A percentile compares a stretch with the other conserved stretches of the same genome.
Conservation (phyloP, 2,329 filamentous ascomycete genomes). For the Incumbomyces lentus region DNA sequence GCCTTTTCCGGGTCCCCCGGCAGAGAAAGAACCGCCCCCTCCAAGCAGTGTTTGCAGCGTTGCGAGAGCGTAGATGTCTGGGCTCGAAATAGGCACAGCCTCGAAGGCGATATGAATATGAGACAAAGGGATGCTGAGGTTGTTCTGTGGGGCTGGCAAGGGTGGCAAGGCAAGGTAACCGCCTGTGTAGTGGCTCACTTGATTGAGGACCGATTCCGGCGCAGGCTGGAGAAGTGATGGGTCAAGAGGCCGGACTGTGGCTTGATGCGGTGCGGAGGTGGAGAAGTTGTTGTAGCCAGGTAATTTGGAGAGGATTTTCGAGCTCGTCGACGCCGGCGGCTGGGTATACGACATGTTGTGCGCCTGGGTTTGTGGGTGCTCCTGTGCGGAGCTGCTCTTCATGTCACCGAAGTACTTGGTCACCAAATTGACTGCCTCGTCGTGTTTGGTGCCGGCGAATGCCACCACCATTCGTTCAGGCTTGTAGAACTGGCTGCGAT, state of each 20-base stretch:
- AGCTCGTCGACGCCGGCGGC: slow-evolving; percentile 20
- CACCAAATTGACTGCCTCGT: slow-evolving; percentile 65
- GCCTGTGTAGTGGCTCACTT: slow-evolving; percentile 76
- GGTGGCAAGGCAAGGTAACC: slow-evolving; percentile 79
- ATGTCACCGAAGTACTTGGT: slow-evolving; percentile 89
- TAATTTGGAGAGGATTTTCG: slow-evolving; percentile 64
- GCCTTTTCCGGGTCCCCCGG: slow-evolving; percentile 91
- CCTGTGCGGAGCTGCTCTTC: slow-evolving; percentile 36
- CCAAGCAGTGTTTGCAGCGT: slow-evolving; percentile 92
- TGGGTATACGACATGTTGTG: slow-evolving; percentile 24
- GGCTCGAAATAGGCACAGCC: slow-evolving; percentile 76
- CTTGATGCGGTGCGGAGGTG: slow-evolving; percentile 56
- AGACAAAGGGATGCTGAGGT: slow-evolving; percentile 68
- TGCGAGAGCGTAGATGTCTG: slow-evolving; percentile 92
- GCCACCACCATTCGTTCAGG: slow-evolving; percentile 90
- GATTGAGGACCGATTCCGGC: slow-evolving; percentile 46
- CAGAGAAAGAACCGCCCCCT: slow-evolving; percentile 91
- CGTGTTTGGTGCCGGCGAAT: slow-evolving; percentile 82
- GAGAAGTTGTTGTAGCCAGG: slow-evolving; percentile 87
- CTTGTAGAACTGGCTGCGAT: slow-evolving; percentile 72
- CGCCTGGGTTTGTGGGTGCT: slow-evolving; percentile 30
- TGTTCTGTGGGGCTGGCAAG: slow-evolving; percentile 66
- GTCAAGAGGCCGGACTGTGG: slow-evolving; percentile 47
- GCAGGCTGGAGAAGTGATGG: slow-evolving; percentile 34
- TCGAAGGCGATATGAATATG: slow-evolving; percentile 96